Base-by-base conservation (phyloP, 176 grass and related monocot genomes). In the Puya raimondii region DNA sequence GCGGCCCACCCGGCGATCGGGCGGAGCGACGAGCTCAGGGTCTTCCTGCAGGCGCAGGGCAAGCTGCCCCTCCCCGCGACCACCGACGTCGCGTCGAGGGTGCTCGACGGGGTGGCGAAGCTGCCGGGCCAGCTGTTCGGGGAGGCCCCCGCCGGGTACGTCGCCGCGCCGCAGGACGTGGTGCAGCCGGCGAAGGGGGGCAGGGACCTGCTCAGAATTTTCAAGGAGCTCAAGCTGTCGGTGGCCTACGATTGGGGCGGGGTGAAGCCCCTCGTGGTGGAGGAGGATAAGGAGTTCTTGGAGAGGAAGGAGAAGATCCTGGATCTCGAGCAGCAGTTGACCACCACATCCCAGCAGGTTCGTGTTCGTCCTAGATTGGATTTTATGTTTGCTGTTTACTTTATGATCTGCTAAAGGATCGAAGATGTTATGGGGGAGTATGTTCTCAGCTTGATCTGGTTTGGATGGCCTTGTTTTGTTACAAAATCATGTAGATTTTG, bases 171-270 rank as follows among this genome's bases (percentile, higher is more conserved):
- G 0, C 86, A 97, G 79, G 94, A 93, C 12, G 94, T 90, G 2
- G 94, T 99, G 80, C 94, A 97, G 72, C 89, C 89, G 1, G 94
- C 94, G 56, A 99, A 90, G 84, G 89, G 89, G 1, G 94, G 94
- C 10, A 90, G 89, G 72, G 94, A 99, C 74, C 76, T 97, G 50
- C 74, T 99, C 11, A 84, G 94, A 65, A 84, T 99, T 47, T 99
- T 99, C 66, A 99, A 99, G 69, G 94, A 99, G 82, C 71, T 93
- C 27, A 99, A 92, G 84, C 94, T 90, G 80, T 83, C 86, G 0
- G 70, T 99, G 17, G 83, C 84, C 2, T 84, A 84, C 4, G 94
- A 99, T 12, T 97, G 94, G 94, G 89, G 74, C 6, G 94, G 84
- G 3, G 77, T 85, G 26, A 88, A 79, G 76, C 94, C 89, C 2